Conservation (phyloP, 805 yeast species). For the Spathaspora gorwiae region DNA sequence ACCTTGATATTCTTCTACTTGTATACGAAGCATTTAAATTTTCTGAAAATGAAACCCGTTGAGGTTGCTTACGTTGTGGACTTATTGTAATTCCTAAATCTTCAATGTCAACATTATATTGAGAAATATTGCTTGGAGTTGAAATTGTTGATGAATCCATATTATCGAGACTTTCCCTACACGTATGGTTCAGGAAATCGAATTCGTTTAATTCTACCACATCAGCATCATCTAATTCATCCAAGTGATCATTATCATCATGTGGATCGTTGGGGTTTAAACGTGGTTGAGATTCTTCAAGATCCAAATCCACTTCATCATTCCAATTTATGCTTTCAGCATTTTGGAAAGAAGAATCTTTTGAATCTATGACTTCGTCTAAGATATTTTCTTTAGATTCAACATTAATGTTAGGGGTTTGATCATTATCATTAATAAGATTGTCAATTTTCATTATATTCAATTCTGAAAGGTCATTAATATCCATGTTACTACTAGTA, state of each 20-base stretch:
- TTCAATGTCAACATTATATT: slow-evolving; percentile 37
- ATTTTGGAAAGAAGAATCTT: slow-evolving; percentile 30
- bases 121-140: slow-evolving; percentile 34
- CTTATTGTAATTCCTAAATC: slow-evolving; percentile 41
- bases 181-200: background rate
- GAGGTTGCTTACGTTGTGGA: slow-evolving; percentile 27
- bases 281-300: slow-evolving; percentile 18
- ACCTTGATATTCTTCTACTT: slow-evolving; percentile 15
- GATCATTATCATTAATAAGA: slow-evolving; percentile 25
- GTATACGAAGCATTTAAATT: background rate
- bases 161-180: slow-evolving; percentile 1
- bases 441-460: slow-evolving; percentile 36
- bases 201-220: background rate
- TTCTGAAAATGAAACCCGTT: background rate
- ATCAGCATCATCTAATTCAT: slow-evolving; percentile 1
- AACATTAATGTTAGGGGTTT: slow-evolving; percentile 6
- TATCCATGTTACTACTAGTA: slow-evolving; percentile 17
- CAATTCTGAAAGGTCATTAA: slow-evolving; percentile 36
- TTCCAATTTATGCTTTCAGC: slow-evolving; percentile 42
- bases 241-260: background rate
- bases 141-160: slow-evolving; percentile 18
- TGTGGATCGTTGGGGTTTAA: background rate
- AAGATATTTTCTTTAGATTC: slow-evolving; percentile 10
- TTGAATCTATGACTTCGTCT: slow-evolving; percentile 5
- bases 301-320: slow-evolving; percentile 27